Evolutionary conservation across 164 flowering plant species (phyloP), one percentile per base, ranked within the genome.

Genomic region (Stephania cephalantha): DNA sequence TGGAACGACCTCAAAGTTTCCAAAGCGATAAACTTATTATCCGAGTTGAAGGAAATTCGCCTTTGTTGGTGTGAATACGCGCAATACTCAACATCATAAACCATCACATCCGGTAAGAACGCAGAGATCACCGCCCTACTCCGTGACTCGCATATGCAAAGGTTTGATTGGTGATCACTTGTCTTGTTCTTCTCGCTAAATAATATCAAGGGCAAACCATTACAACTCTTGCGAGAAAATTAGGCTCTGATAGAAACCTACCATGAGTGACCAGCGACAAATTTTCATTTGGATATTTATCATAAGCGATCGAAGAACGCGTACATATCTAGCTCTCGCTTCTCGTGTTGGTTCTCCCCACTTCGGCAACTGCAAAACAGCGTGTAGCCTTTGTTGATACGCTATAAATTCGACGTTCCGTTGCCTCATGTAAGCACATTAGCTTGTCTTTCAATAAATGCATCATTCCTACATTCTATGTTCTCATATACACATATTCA

Each of bases 231-330:
- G 42, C 42, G n/a, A 35, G 42, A 35, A 35, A 35, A 1, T 35
- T 35, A 1, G 42, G 42, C 42, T 0, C 42, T 35, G 42, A 5
- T 71, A 9, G 73, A 72, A 71, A 50, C 87, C 83, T 77, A 92
- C 97, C 97, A 58, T 92, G 98, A 1, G 97, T 87, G 42, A 95
- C 90, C 67, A 95, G 83, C 82, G 92, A 81, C 85, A 95, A 75
- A 80, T 92, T 91, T 66, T 92, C 94, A 1, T 81, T 63, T 18
- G 95, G 97, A 75, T 78, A 89, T 82, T 85, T 88, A 82, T 94
- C 10, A 97, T 97, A 71, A 94, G 91, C 17, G 85, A 86, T 71
- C 48, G 76, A 52, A 92, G 70, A 61, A 88, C 83, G 7, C 76
- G n/a, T 46, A 35, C 71, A 71, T 91, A 92, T 83, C 98, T 83